Conservation (phyloP, 768 basidiomycete genomes). For the Tricholomella constricta region DNA sequence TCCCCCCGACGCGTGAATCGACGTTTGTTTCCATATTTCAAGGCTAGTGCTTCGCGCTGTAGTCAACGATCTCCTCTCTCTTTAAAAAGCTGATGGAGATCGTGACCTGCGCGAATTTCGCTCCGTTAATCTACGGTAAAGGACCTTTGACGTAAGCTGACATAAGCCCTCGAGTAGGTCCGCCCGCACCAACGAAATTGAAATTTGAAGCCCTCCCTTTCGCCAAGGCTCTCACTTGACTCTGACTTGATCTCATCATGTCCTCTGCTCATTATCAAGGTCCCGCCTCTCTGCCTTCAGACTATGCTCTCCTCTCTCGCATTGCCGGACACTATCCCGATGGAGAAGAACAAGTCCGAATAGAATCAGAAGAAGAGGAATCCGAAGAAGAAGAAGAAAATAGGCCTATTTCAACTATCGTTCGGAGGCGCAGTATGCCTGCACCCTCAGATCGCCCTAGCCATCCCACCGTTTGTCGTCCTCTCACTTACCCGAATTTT, state of each 20-base stretch:
- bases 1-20: background rate
- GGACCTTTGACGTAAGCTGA: conserved; percentile 3
- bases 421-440: conserved; percentile 8
- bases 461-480: conserved; percentile 10
- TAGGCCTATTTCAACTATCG: background rate
- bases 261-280: conserved; percentile 54
- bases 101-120: too few species aligned
- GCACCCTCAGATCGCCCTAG: conserved; percentile 17
- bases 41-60: background rate
- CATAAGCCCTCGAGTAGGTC: conserved; percentile 1
- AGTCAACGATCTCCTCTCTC: too few species aligned
- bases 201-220: conserved; percentile 4
- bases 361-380: conserved; percentile 24
- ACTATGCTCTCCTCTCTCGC: conserved; percentile 63
- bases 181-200: conserved; percentile 6
- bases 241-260: conserved; percentile 4
- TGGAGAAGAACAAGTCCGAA: conserved; percentile 14
- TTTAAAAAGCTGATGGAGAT: too few species aligned
- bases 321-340: conserved; percentile 38
- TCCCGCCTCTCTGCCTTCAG: conserved; percentile 63
- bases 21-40: background rate
- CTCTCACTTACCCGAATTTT: conserved; percentile 8
- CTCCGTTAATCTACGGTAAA: too few species aligned
- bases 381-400: background rate
- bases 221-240: too few species aligned